A percentile compares a stretch with the other conserved stretches of the same genome.
Conservation (phyloP, 1,284 basidiomycete species). For the Entoloma clypeatum region DNA sequence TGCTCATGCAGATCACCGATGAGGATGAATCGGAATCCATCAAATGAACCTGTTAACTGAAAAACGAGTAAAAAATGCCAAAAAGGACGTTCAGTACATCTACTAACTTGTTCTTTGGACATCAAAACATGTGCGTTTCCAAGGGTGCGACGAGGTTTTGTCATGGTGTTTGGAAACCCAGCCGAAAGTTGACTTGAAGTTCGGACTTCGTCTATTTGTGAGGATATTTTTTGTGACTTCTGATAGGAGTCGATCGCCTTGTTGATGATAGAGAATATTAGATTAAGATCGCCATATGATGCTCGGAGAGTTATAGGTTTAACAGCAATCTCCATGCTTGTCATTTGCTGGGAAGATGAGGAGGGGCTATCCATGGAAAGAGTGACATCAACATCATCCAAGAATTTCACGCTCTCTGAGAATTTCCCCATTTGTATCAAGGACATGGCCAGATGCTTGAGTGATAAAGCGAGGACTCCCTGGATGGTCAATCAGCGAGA, state of each 20-base stretch:
- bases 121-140: slow-evolving; percentile 63
- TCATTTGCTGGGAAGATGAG: slow-evolving; percentile 72
- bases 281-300: slow-evolving; percentile 88
- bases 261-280: slow-evolving; percentile 88
- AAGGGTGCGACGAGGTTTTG: slow-evolving; percentile 30
- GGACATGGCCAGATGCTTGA: slow-evolving; percentile 91
- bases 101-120: slow-evolving; percentile 74
- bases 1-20: slow-evolving; percentile 96
- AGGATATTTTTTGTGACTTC: slow-evolving; percentile 30
- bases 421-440: slow-evolving; percentile 85
- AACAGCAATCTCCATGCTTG: slow-evolving; percentile 80
- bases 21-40: slow-evolving; percentile 90
- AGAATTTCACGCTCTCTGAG: slow-evolving; percentile 83
- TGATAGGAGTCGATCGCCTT: slow-evolving; percentile 75
- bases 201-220: slow-evolving; percentile 11
- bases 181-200: slow-evolving; percentile 9
- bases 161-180: slow-evolving; percentile 10
- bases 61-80: neutral
- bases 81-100: neutral
- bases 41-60: slow-evolving; percentile 79
- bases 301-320: slow-evolving; percentile 89
- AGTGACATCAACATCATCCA: slow-evolving; percentile 91
- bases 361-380: slow-evolving; percentile 83
- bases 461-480: slow-evolving; percentile 80
- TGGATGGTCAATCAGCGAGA: slow-evolving; percentile 27